Evolutionary conservation across 2,329 filamentous ascomycete species (phyloP), one percentile per base, ranked within the genome.

Genomic region (Beauveria asiatica): DNA sequence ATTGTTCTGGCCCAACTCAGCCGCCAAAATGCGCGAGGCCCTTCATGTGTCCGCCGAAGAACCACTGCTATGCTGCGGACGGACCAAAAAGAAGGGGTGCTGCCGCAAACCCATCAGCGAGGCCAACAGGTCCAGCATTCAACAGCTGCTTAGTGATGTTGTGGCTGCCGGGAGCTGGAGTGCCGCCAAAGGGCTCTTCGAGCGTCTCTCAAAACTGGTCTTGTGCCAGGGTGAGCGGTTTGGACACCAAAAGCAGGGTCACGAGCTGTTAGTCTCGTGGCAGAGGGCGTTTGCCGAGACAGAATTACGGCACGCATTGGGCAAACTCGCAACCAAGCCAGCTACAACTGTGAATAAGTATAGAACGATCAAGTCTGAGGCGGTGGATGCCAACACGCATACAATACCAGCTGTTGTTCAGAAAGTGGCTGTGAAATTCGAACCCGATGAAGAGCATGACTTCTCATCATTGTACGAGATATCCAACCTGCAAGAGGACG

Each of bases 151-250:
- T n/a, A 19, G 19, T 6, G 54, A 65, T 23, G 58, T 63, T 13
- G 41, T 64, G 11, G 30, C 13, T 8, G 49, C 48, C 17, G 62
- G 63, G 4, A 63, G 52, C 42, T 64, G 65, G 37, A 50, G 52
- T 17, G 54, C 63, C 25, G 62, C 66, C 13, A 51, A 57, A 17
- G n/a, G 61, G 13, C 33, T 62, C 19, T 62, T 70, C 37, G 11
- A 11, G 6, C 16, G 61, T 23, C 56, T 66, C 6, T 61, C 66
- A n/a, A 11, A 44, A 21, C 45, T 67, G 10, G 51, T 68, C 5
- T 59, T 70, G 60, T 70, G 68, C 39, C 1, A 19, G 33, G 13
- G 1, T 2, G 0, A 19, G 44, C n/a, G 19, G 19, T 45, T 19
- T 21, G 44, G 44, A 3, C 63, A 65, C 19, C 44, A 58, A 8